Percentiles rank a stretch among this genome's conserved stretches.
These are phyloP conservation scores for Knoxdaviesia capensis DNA, from an alignment of 2,329 filamentous ascomycete species.

Conservation along the genomic window DNA sequence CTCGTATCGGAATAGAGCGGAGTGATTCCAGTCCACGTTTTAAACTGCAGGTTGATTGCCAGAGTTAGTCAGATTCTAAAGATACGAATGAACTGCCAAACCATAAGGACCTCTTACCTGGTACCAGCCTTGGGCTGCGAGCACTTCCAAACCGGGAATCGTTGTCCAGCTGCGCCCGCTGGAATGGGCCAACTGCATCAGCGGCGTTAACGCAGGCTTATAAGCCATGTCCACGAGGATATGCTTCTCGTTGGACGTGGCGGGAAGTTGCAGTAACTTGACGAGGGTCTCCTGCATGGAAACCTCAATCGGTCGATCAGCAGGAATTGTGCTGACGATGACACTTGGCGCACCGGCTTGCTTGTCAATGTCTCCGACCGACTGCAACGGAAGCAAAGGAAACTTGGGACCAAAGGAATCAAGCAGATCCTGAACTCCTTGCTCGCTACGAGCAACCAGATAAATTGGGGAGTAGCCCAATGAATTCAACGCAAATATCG, in stretches of 20 bases:
- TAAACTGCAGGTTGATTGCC: slow-evolving; percentile 31
- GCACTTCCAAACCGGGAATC: slow-evolving; percentile 71
- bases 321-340: slow-evolving; percentile 79
- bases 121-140: slow-evolving; percentile 76
- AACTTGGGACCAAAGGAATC: slow-evolving; percentile 55
- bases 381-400: slow-evolving; percentile 41
- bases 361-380: slow-evolving; percentile 12
- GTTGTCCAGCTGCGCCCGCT: slow-evolving; percentile 46
- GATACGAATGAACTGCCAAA: background rate
- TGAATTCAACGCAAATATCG: slow-evolving; percentile 68
- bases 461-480: slow-evolving; percentile 79
- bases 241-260: slow-evolving; percentile 14
- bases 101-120: slow-evolving; percentile 34
- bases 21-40: slow-evolving; percentile 66
- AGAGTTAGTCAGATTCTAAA: slow-evolving; percentile 5
- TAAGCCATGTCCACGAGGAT: slow-evolving; percentile 92
- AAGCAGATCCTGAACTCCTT: slow-evolving; percentile 47
- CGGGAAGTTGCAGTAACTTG: slow-evolving; percentile 21
- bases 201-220: slow-evolving; percentile 61
- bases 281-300: slow-evolving; percentile 45
- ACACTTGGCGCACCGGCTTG: slow-evolving; percentile 39
- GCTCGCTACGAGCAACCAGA: slow-evolving; percentile 55
- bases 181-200: slow-evolving; percentile 67
- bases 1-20: slow-evolving; percentile 53
- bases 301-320: slow-evolving; percentile 62